Conservation (phyloP, 1,139 yeast genomes). For the Yamadazyma dushanensis region DNA sequence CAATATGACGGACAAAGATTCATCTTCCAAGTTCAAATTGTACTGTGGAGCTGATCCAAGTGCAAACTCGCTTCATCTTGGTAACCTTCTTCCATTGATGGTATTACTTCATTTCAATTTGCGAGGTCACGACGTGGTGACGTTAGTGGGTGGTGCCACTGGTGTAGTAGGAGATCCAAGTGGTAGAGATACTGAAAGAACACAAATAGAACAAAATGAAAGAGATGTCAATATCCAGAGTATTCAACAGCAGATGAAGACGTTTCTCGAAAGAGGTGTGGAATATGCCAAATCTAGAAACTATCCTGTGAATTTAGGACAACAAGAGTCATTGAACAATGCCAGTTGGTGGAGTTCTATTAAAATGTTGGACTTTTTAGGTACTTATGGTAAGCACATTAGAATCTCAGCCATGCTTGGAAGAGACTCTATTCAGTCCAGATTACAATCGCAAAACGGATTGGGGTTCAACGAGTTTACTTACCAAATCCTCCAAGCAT, state of each 20-base stretch:
- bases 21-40: conserved; percentile 48
- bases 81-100: conserved; percentile 86
- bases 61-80: conserved; percentile 85
- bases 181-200: conserved; percentile 79
- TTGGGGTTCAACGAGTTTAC: conserved; percentile 92
- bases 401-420: conserved; percentile 86
- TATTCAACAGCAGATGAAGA: conserved; percentile 62
- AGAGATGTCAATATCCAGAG: conserved; percentile 59
- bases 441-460: conserved; percentile 70
- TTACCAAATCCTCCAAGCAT: conserved; percentile 90
- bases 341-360: conserved; percentile 84
- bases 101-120: conserved; percentile 78
- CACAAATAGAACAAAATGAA: conserved; percentile 49
- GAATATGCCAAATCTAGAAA: conserved; percentile 60
- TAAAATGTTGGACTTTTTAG: conserved; percentile 73
- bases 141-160: conserved; percentile 96
- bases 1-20: conserved; percentile 31
- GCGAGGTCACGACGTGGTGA: conserved; percentile 80
- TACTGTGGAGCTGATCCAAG: conserved; percentile 98
- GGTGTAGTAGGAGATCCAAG: conserved; percentile 98
- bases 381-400: conserved; percentile 74
- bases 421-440: conserved; percentile 79
- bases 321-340: conserved; percentile 56
- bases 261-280: conserved; percentile 64
- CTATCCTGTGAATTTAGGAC: conserved; percentile 42